Conservation (phyloP, 106 monocot species). For the Platanthera guangdongensis region DNA sequence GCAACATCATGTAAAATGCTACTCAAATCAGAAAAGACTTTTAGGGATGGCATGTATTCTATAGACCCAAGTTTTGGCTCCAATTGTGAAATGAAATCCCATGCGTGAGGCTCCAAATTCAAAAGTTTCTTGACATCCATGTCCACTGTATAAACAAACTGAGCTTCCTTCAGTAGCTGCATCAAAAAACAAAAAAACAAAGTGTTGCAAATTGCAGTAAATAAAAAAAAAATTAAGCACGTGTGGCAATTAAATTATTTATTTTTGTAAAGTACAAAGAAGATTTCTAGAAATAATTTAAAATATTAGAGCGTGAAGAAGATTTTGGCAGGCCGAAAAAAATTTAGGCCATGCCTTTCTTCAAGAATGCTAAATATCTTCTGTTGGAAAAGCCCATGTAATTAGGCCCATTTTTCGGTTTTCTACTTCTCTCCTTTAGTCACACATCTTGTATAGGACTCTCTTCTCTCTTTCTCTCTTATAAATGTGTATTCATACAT, state of each 20-base stretch:
- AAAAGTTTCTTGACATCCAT: conserved; percentile 89
- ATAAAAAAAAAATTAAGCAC: not conserved
- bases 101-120: conserved; percentile 73
- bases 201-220: not conserved
- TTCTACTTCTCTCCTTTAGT: no score
- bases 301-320: not conserved
- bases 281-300: not conserved
- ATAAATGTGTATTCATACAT: no score
- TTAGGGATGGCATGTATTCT: conserved; percentile 51
- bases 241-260: not conserved
- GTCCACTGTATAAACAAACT: conserved; percentile 91
- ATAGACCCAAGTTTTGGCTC: conserved; percentile 72
- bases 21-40: conserved; percentile 37
- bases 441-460: no score
- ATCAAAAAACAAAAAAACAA: conserved; percentile 11
- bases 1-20: conserved; percentile 30
- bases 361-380: not conserved
- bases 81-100: conserved; percentile 78
- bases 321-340: not conserved
- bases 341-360: not conserved
- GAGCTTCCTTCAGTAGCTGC: conserved; percentile 83
- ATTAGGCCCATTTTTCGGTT: no score
- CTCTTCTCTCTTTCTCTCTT: no score
- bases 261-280: not conserved
- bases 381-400: no score